Evolutionary conservation across 257 asterid genomes (phyloP), one percentile per base, ranked within the genome.

Genomic region (Linaria vulgaris): DNA sequence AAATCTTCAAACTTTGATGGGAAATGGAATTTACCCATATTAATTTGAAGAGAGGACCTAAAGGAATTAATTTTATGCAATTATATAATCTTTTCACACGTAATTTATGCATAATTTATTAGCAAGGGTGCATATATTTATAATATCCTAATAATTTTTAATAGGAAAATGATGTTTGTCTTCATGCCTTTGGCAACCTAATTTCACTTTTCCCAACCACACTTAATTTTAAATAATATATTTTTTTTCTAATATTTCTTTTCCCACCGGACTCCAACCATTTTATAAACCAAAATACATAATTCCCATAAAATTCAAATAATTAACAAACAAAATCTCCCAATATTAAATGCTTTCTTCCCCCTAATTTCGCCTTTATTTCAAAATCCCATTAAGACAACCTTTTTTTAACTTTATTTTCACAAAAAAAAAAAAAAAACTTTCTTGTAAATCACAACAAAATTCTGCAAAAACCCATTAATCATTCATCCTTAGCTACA

Each of bases 151-250:
- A 34, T 30, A 61, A 67, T 61, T 54, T 57, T 3, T 4, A 59
- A 61, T 80, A 75, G 71, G 80, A 69, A 62, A 79, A 74, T 71
- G 67, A 75, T 73, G 79, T 95, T 69, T 81, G 87, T 85, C 86
- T 82, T 82, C 87, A 75, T 82, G 90, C 85, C 84, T 79, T 34
- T 80, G 90, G 79, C 95, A 85, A 87, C 96, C 96, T 85, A 87
- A 90, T 88, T 85, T 85, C 94, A 85, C 97, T 82, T 85, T 90
- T 86, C 89, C 97, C 92, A 87, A 81, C 95, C 62, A 83, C 77
- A 81, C 81, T 71, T 78, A n/a, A n/a, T n/a, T n/a, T n/a, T n/a
- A n/a, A n/a, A n/a, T n/a, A n/a, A n/a, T n/a, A n/a, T n/a, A 71
- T 44, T 64, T 72, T 46, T 48, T 54, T 72, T 27, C 34, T 34